Base-by-base conservation (phyloP, 805 yeast species). In the Spathaspora passalidarum region DNA sequence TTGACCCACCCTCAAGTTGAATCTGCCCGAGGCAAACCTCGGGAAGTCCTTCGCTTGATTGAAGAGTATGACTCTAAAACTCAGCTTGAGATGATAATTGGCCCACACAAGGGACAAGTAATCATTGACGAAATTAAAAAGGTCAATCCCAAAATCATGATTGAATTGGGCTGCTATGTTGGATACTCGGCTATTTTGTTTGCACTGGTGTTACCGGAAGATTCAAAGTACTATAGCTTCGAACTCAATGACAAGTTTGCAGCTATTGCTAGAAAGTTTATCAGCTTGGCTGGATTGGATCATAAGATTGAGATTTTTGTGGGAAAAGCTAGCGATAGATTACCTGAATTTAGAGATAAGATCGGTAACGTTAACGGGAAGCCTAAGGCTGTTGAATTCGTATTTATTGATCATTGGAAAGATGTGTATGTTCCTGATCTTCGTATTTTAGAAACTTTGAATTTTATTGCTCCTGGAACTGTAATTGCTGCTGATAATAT, bases 381-480 rank as follows among this genome's bases (percentile, higher is more conserved):
- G 17, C 59, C 46, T 45, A 45, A 49, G 4, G 50, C 66, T 1
- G 51, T 68, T 1, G 76, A 72, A 44, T 54, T 73, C 32, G 53
- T 69, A 3, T 66, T 75, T 43, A 59, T 75, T 40, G 75, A 75
- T 53, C 79, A 74, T 49, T 55, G 60, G 54, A 68, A 68, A 45
- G 61, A 60, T n/a, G 39, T 51, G 39, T 75, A 72, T 48, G 59
- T 71, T 19, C 69, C 76, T 5, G 78, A 74, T 46, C 55, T 73
- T 25, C 55, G 78, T 26, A 61, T 71, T 3, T 50, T 73, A 32
- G 80, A 75, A 48, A 51, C 73, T 0, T 50, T 69, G 38, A 65
- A 68, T 11, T 56, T 72, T 43, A 57, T 75, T 37, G 65, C 62
- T 0, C 67, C 66, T 6, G 78, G 75, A 0, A 62, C 78, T 1